Evolutionary conservation across 768 basidiomycete species (phyloP).

Genomic region (Tulasnella sp.): DNA sequence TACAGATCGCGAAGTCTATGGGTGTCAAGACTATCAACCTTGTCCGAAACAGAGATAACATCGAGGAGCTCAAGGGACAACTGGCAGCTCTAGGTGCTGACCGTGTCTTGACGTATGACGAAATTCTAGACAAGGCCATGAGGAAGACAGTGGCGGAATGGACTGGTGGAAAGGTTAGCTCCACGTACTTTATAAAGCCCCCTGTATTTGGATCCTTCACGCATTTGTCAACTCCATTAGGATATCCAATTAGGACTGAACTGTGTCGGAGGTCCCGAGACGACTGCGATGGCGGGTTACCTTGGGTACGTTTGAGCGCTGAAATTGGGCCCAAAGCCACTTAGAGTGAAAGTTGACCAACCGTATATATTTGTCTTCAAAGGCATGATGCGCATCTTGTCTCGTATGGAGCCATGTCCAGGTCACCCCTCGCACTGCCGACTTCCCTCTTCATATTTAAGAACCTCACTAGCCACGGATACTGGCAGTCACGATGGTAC

Average conservation of each 20-base stretch:
- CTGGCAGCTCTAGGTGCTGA: slow-evolving; percentile 58
- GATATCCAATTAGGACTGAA: slow-evolving; percentile 41
- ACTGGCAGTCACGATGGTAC: slow-evolving; percentile 73
- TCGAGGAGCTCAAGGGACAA: slow-evolving; percentile 39
- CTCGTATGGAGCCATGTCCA: slow-evolving; percentile 88
- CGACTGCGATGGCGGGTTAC: slow-evolving; percentile 55
- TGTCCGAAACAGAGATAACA: slow-evolving; percentile 58
- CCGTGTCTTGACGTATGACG: slow-evolving; percentile 68
- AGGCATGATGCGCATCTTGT: slow-evolving; percentile 56
- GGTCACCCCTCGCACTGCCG: slow-evolving; percentile 64
- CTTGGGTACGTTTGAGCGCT: slow-evolving; percentile 40
- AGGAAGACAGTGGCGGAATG: slow-evolving; percentile 47
- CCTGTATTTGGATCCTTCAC: background rate
- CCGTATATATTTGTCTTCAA: too few species aligned
- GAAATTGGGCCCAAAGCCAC: too few species aligned
- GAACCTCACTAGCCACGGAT: slow-evolving; percentile 63
- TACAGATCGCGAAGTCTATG: slow-evolving; percentile 66
- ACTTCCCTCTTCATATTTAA: slow-evolving; percentile 79
- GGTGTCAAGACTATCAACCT: slow-evolving; percentile 74
- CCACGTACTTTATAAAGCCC: background rate
- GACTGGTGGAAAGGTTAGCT: slow-evolving; percentile 49
- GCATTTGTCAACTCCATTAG: slow-evolving; percentile 20
- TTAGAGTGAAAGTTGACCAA: too few species aligned
- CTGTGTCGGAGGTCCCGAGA: slow-evolving; percentile 56
- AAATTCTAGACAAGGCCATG: slow-evolving; percentile 47